Conservation (phyloP, 2,329 filamentous ascomycete genomes). For the Epicoccum nigrum region DNA sequence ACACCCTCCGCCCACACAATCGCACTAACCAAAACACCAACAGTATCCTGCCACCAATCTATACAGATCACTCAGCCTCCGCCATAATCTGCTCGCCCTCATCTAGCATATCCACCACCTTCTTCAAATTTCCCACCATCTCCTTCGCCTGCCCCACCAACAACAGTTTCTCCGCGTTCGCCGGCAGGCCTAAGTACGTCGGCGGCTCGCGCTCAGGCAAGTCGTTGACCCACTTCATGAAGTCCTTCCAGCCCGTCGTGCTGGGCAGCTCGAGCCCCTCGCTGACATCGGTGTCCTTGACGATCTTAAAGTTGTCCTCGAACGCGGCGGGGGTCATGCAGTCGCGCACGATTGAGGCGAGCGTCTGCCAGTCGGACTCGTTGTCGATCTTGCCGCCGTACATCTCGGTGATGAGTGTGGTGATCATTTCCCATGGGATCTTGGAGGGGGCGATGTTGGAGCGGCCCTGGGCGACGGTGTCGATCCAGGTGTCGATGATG, state of each 20-base stretch:
- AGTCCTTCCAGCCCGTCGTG: constrained; percentile 82
- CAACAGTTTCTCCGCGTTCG: constrained; percentile 94
- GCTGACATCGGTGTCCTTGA: constrained; percentile 63
- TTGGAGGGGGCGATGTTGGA: constrained; percentile 93
- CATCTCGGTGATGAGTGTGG: constrained; percentile 87
- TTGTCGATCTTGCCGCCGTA: constrained; percentile 98
- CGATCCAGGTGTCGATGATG: constrained; percentile 95
- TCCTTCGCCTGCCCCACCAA: constrained; percentile 85
- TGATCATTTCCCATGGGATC: constrained; percentile 95
- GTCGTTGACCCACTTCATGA: constrained; percentile 87
- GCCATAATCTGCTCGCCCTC: constrained; percentile 91
- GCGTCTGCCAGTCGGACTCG: constrained; percentile 77
- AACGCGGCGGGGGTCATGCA: constrained; percentile 89
- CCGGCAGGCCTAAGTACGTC: constrained; percentile 89
- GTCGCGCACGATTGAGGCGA: constrained; percentile 74
- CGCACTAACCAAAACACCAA: background rate
- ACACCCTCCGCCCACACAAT: constrained; percentile 4
- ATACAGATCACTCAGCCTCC: constrained; percentile 53
- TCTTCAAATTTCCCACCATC: constrained; percentile 82
- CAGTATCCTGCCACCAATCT: background rate
- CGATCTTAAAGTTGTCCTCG: constrained; percentile 88
- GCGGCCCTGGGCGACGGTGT: constrained; percentile 78
- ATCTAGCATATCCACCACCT: constrained; percentile 85
- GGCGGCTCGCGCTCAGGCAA: constrained; percentile 95
- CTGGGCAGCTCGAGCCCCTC: constrained; percentile 74